Percentiles rank a stretch among this genome's conserved stretches.
phyloP scores from a whole-genome alignment of 169 alveolate species.

The Ichthyophthirius multifiliis region DNA sequence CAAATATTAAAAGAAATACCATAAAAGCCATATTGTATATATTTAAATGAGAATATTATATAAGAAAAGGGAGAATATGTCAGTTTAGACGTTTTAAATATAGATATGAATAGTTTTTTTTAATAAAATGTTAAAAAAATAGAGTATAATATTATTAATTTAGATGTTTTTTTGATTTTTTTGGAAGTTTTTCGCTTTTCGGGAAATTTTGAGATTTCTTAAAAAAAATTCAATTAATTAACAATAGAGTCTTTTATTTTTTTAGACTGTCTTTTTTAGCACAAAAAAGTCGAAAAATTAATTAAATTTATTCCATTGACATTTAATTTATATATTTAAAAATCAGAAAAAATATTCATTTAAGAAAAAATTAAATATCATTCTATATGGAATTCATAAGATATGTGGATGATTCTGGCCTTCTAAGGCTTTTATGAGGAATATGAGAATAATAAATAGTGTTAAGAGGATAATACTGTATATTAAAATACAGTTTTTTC shows the following conservation, averaged over 20 bases:
- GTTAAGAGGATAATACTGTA: background rate
- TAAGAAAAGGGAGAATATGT: too few relatives aligned
- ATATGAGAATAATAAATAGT: background rate
- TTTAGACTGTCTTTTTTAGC: background rate
- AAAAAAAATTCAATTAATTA: background rate
- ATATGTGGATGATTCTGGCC: background rate
- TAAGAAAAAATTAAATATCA: slow-evolving; percentile 1
- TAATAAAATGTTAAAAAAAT: too few relatives aligned
- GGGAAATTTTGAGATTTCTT: background rate
- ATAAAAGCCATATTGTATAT: too few relatives aligned
- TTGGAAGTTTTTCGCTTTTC: background rate
- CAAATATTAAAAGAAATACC: too few relatives aligned
- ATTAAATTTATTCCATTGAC: background rate
- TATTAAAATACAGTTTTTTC: background rate
- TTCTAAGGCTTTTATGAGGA: background rate
- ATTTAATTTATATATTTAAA: background rate
- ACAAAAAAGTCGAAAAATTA: background rate
- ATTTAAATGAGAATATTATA: too few relatives aligned
- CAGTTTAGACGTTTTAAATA: too few relatives aligned
- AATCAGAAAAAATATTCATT: background rate
- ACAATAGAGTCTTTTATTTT: background rate
- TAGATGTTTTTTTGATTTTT: background rate
- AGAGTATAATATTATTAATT: too few relatives aligned
- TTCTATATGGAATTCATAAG: background rate
- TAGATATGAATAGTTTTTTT: too few relatives aligned